Percentiles rank a stretch among this genome's conserved stretches.
Evolutionary conservation across 306 rosid genomes (phyloP).

Genomic region (Trifolium pratense): DNA sequence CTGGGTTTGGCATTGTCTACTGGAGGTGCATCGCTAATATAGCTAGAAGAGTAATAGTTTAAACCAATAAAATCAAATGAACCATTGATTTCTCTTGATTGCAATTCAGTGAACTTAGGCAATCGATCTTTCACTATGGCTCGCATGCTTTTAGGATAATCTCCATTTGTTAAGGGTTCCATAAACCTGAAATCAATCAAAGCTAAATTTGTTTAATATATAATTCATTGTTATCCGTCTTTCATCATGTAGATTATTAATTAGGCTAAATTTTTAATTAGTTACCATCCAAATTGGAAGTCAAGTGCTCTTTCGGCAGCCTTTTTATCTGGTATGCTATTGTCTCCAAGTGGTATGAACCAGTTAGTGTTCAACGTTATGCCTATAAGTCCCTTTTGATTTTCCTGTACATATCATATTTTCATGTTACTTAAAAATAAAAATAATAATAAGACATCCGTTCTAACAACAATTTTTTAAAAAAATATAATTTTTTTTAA

Average conservation of each 20-base stretch:
- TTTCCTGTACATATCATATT: neutral
- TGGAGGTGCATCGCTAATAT: slow-evolving; percentile 34
- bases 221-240: no score
- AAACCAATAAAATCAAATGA: slow-evolving; percentile 72
- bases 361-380: slow-evolving; percentile 10
- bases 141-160: slow-evolving; percentile 62
- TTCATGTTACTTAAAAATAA: no score
- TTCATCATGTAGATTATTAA: no score
- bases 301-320: neutral
- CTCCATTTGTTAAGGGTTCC: slow-evolving; percentile 63
- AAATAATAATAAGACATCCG: no score
- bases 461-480: no score
- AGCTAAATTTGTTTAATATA: no score
- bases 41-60: slow-evolving; percentile 60
- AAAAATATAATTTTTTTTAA: no score
- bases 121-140: slow-evolving; percentile 48
- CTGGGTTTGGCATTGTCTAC: slow-evolving; percentile 21
- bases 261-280: no score
- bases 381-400: neutral
- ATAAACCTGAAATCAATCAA: slow-evolving; percentile 48
- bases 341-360: neutral
- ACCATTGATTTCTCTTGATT: slow-evolving; percentile 46
- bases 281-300: slow-evolving; percentile 7
- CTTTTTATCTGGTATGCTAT: neutral
- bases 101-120: slow-evolving; percentile 48